Conservation (phyloP, 257 asterid species). For the Nyctanthes arbortristis region DNA sequence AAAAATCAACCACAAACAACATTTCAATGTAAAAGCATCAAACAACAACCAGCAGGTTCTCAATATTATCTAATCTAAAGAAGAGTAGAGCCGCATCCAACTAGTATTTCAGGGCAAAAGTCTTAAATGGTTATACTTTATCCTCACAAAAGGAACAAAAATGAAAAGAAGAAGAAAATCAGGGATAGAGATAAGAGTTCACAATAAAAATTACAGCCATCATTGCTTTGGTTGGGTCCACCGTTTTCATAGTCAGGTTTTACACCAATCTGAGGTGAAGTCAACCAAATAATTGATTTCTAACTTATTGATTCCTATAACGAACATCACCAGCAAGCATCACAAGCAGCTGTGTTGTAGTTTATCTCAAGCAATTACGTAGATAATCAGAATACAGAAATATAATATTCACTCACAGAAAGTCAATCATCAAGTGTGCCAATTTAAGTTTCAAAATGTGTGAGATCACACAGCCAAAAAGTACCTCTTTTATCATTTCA, state of each 20-base stretch:
- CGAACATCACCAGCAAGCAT: background rate
- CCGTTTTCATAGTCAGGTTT: background rate
- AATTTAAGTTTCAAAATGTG: background rate
- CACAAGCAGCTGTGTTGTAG: background rate
- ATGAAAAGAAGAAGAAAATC: background rate
- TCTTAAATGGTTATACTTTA: background rate
- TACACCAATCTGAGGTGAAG: background rate
- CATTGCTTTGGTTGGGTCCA: background rate
- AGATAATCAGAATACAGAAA: background rate
- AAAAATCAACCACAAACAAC: background rate
- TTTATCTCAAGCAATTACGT: background rate
- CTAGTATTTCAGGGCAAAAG: background rate
- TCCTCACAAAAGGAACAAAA: background rate
- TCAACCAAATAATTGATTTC: background rate
- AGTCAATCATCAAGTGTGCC: background rate
- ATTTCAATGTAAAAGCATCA: too few species aligned
- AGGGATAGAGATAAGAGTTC: background rate
- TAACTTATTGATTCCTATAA: background rate
- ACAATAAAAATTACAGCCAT: background rate
- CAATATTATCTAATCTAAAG: background rate
- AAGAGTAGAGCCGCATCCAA: background rate
- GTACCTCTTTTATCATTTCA: background rate
- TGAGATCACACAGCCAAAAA: background rate
- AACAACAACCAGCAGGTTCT: background rate
- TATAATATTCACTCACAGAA: background rate